Evolutionary conservation across 176 grass and related monocot genomes (phyloP).

Genomic region (Rhynchospora breviuscula): DNA sequence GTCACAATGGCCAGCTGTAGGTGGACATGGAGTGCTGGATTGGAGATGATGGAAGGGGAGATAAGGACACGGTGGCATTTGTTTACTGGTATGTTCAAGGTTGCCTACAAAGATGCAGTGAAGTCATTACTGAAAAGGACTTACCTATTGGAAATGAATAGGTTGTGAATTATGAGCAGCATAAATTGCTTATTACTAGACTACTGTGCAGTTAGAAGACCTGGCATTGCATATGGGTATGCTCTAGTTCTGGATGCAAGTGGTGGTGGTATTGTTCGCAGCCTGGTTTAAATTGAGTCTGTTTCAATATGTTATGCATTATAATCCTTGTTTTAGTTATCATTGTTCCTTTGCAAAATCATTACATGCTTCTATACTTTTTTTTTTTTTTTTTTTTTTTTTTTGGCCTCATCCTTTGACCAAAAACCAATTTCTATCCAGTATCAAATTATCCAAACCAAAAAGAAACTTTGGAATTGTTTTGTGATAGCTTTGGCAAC

Average conservation of each 20-base stretch:
- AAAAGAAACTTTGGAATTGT: neutral
- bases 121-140: constrained; percentile 65
- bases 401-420: neutral
- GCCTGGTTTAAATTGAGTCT: neutral
- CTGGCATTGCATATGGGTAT: neutral
- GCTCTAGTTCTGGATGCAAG: neutral
- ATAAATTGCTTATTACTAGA: neutral
- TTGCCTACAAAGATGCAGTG: constrained; percentile 47
- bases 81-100: constrained; percentile 56
- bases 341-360: neutral
- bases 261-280: neutral
- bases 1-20: constrained; percentile 52
- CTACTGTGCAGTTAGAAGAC: neutral
- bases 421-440: neutral
- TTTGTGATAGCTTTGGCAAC: neutral
- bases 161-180: constrained; percentile 37
- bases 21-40: constrained; percentile 10
- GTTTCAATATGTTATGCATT: neutral
- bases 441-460: neutral
- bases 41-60: constrained; percentile 26
- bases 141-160: constrained; percentile 70
- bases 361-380: neutral
- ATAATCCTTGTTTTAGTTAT: neutral
- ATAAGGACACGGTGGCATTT: constrained; percentile 45
- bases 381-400: no score